Evolutionary conservation across 129 eudicot species (phyloP).

Genomic region (Chrysanthemum seticuspe): DNA sequence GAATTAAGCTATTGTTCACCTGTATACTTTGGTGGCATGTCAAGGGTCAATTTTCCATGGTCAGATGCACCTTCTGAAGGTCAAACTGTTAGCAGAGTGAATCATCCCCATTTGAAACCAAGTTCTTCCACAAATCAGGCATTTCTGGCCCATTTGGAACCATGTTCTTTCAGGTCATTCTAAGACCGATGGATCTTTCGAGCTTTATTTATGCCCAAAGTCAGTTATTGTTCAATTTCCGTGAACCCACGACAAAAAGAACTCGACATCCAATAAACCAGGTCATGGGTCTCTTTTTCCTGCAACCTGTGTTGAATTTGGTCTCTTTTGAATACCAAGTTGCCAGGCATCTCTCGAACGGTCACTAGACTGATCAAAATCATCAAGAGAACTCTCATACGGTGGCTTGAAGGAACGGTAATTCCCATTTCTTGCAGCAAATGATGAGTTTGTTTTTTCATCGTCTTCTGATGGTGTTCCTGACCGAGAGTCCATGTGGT

Average conservation of each 20-base stretch:
- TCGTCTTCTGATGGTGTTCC: conserved; percentile 54
- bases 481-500: conserved; percentile 65
- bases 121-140: conserved; percentile 7
- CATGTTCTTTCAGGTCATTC: conserved; percentile 8
- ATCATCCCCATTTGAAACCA: conserved; percentile 19
- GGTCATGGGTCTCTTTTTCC: conserved; percentile 59
- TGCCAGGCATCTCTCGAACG: conserved; percentile 73
- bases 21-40: conserved; percentile 4
- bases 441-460: conserved; percentile 48
- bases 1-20: conserved; percentile 17
- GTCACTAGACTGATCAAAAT: conserved; percentile 52
- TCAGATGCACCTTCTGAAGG: conserved; percentile 2
- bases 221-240: not conserved
- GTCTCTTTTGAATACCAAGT: conserved; percentile 66
- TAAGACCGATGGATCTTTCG: not conserved
- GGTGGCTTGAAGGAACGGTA: conserved; percentile 46
- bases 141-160: conserved; percentile 13
- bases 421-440: conserved; percentile 56
- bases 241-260: conserved; percentile 9
- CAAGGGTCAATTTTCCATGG: conserved; percentile 1
- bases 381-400: conserved; percentile 49
- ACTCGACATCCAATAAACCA: conserved; percentile 3
- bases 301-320: conserved; percentile 43
- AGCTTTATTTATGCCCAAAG: conserved; percentile 5
- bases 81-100: conserved; percentile 23